These are phyloP conservation scores for Puccinia sorghi DNA, from an alignment of 1,284 basidiomycete genomes.

Conservation along the genomic window DNA sequence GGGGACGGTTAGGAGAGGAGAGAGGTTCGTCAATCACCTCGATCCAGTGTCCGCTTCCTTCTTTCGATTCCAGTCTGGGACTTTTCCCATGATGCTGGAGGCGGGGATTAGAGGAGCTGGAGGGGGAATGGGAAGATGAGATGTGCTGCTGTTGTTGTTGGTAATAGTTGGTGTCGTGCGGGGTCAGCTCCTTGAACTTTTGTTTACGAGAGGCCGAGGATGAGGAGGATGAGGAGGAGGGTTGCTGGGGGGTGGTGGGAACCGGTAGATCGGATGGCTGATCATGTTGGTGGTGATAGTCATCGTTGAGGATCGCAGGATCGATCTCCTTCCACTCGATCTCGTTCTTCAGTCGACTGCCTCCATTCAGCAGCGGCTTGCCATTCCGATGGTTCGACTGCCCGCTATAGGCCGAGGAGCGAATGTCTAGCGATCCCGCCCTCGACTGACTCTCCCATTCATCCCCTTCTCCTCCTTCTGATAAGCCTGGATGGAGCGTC, in stretches of 20 bases:
- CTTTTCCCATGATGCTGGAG: no score
- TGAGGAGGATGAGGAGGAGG: not conserved
- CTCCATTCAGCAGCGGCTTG: not conserved
- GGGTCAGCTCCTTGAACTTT: not conserved
- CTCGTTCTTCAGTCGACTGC: conserved; percentile 44
- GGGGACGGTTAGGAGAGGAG: not conserved
- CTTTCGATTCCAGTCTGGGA: not conserved
- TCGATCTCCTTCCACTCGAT: conserved; percentile 35
- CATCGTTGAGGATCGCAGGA: not conserved
- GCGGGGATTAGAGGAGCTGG: not conserved
- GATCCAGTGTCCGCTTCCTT: conserved; percentile 4
- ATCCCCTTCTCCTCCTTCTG: not conserved
- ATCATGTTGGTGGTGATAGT: not conserved
- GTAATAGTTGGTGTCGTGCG: not conserved
- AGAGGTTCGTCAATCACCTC: conserved; percentile 8
- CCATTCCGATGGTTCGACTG: not conserved
- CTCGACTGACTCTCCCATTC: conserved; percentile 27
- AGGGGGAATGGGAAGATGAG: not conserved
- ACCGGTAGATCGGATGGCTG: not conserved
- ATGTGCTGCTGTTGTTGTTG: no score
- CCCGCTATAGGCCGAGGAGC: not conserved
- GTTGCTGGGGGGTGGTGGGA: not conserved
- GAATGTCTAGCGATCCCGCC: not conserved
- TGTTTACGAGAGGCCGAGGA: not conserved
- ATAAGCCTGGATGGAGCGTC: not conserved